Base-by-base conservation (phyloP, 768 basidiomycete species). In the Rossbeevera mucosa region DNA sequence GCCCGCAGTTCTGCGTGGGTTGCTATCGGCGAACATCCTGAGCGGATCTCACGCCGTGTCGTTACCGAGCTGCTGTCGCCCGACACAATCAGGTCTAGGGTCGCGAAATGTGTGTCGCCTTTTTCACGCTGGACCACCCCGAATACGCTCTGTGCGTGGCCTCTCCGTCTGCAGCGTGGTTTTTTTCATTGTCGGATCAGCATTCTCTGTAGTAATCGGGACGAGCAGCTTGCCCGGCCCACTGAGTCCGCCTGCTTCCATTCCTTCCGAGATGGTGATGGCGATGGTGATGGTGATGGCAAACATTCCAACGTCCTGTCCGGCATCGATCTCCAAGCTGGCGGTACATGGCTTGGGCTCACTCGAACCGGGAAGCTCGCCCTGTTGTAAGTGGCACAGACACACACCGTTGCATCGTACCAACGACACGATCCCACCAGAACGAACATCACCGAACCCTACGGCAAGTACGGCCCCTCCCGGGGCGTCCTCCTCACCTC, bases 331-430 rank as follows among this genome's bases (percentile, higher is more conserved):
- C 63, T 74, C 20, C 72, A 72, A 44, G 89, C 83, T 3, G 88
- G 88, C 36, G 91, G 91, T 41, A 87, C 89, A 30, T 93, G 91
- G 91, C 77, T 90, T 61, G 91, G 91, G 12, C 68, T 91, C 51
- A 81, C 68, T 63, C 77, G 78, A 54, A 56, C 76, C 53, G 91
- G 91, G 21, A 78, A 78, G 58, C 70, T 90, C 50, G 88, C 86
- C 12, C 64, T 92, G 47, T 63, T 91, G 90, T 91, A 68, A 69
- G 89, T 68, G 1, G 4, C 42, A 29, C 33, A 6, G 36, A 13
- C 33, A 6, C 42, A 13, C 42, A 21, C 7, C 7, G 22, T 28
- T 14, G 7, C 14, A 18, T n/a, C n/a, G 14, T 36, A n/a, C 48
- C 31, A 22, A 9, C 11, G 25, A 21, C 25, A 14, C 25, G 13